A percentile compares a stretch with the other conserved stretches of the same genome.
Conservation (phyloP, 495 filamentous ascomycete genomes). For the Hyaloscypha bicolor region DNA sequence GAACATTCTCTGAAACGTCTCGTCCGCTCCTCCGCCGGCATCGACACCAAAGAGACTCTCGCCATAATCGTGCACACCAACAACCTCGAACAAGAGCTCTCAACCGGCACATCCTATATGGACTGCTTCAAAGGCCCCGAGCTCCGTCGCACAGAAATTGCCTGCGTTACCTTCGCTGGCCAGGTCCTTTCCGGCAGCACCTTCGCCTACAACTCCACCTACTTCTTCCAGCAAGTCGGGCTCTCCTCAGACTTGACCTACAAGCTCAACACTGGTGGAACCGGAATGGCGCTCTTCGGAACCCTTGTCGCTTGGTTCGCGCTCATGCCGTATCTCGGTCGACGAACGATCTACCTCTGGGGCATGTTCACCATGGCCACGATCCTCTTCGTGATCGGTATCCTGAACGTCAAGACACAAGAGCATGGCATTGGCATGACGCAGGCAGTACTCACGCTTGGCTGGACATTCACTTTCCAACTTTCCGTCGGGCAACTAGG, state of each 20-base stretch:
- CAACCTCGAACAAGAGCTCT: conserved; percentile 58
- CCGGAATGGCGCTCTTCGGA: conserved; percentile 21
- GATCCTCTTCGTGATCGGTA: conserved; percentile 38
- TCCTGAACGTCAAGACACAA: conserved; percentile 37
- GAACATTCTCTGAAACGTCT: conserved; percentile 45
- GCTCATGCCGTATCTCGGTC: conserved; percentile 33
- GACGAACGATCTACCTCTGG: conserved; percentile 26
- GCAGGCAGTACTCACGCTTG: conserved; percentile 44
- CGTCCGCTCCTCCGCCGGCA: conserved; percentile 47
- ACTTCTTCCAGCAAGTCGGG: conserved; percentile 64
- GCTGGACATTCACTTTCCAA: conserved; percentile 56
- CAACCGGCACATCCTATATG: conserved; percentile 54
- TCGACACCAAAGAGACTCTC: conserved; percentile 49
- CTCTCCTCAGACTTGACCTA: conserved; percentile 47
- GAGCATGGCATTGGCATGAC: conserved; percentile 10
- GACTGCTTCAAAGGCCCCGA: conserved; percentile 58
- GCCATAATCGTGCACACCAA: conserved; percentile 65
- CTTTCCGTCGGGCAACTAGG: conserved; percentile 59
- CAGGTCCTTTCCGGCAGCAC: conserved; percentile 52
- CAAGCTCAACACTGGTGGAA: conserved; percentile 38
- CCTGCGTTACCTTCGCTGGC: conserved; percentile 47
- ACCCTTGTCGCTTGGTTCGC: conserved; percentile 42
- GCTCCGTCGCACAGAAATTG: conserved; percentile 57
- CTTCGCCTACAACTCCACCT: conserved; percentile 60
- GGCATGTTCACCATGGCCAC: conserved; percentile 42